A percentile compares a stretch with the other conserved stretches of the same genome.
Conservation (phyloP, 2,329 filamentous ascomycete genomes). For the Colletotrichum gloeosporioides region DNA sequence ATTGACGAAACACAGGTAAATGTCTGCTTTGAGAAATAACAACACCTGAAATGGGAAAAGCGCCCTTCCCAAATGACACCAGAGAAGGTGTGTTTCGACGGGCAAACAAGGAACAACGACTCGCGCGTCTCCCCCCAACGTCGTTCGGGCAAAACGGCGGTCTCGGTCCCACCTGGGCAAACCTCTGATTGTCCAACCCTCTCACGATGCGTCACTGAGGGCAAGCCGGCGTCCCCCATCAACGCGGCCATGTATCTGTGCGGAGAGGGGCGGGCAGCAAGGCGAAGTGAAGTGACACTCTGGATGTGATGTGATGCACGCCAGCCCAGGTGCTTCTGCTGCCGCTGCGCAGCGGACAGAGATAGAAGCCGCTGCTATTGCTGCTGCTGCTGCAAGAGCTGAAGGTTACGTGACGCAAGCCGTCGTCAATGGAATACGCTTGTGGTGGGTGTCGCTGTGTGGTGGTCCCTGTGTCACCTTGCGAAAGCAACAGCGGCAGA, state of each 20-base stretch:
- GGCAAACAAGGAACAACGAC: background rate
- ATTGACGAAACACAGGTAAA: background rate
- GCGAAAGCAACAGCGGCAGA: background rate
- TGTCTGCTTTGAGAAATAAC: constrained; percentile 8
- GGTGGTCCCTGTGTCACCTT: background rate
- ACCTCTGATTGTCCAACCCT: constrained; percentile 13
- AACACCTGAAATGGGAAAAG: constrained; percentile 6
- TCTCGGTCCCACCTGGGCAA: constrained; percentile 16
- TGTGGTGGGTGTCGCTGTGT: constrained; percentile 6
- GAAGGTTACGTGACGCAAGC: constrained; percentile 19
- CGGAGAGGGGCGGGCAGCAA: background rate
- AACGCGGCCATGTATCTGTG: background rate
- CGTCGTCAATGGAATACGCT: constrained; percentile 13
- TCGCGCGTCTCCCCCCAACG: background rate
- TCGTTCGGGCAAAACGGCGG: background rate
- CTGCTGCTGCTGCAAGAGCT: background rate
- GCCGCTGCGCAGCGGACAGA: background rate
- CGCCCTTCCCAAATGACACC: background rate
- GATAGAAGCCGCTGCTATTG: background rate
- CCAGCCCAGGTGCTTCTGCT: background rate
- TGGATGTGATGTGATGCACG: background rate
- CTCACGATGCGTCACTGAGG: background rate
- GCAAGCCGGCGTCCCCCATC: background rate
- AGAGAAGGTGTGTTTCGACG: background rate
- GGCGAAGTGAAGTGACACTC: background rate